These are phyloP conservation scores for Gamsiella multidivaricata DNA, from an alignment of 192 early-diverging fungal species.

Conservation along the genomic window DNA sequence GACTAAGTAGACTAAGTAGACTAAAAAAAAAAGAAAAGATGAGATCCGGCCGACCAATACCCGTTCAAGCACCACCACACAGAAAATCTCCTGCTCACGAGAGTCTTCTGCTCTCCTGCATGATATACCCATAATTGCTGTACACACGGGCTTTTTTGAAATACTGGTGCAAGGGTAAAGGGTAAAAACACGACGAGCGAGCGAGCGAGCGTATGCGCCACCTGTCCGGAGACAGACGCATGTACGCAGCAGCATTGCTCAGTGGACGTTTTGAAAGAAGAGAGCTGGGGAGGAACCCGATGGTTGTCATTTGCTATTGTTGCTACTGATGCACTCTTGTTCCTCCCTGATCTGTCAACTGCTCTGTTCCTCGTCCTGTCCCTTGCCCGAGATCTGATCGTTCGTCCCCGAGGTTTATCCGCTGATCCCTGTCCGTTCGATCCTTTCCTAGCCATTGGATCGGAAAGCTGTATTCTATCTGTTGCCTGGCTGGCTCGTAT, in stretches of 20 bases:
- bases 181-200: too few species aligned
- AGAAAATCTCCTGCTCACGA: not conserved
- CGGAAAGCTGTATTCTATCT: not conserved
- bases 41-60: conserved; percentile 15
- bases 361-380: too few species aligned
- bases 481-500: too few species aligned
- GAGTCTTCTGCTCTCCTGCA: not conserved
- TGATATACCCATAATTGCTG: not conserved
- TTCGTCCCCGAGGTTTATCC: not conserved
- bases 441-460: not conserved
- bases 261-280: not conserved
- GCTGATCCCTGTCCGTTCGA: too few species aligned
- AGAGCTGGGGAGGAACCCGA: too few species aligned
- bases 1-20: not conserved
- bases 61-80: not conserved
- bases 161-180: conserved; percentile 19
- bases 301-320: not conserved
- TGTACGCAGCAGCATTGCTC: not conserved
- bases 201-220: too few species aligned
- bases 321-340: not conserved
- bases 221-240: not conserved
- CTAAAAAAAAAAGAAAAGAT: conserved; percentile 6
- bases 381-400: not conserved
- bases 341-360: not conserved
- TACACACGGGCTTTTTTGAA: conserved; percentile 20